phyloP scores from a whole-genome alignment of 768 basidiomycete genomes.

The Clavaria fumosa region DNA sequence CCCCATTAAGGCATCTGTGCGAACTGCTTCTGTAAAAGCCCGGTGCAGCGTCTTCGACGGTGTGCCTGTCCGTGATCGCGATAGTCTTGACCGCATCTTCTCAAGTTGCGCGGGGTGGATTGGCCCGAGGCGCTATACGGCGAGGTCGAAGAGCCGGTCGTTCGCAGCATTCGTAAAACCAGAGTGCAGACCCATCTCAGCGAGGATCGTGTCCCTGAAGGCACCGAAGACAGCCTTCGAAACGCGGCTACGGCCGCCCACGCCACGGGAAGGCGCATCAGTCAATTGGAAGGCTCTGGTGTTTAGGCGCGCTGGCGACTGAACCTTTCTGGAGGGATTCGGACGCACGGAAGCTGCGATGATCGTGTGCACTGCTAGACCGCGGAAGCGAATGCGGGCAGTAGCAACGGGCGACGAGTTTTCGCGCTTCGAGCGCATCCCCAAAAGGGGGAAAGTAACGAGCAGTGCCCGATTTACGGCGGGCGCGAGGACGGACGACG shows the following conservation, averaged over 20 bases:
- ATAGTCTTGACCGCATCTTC: conserved; percentile 45
- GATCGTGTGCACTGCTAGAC: conserved; percentile 44
- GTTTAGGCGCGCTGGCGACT: too few relatives aligned
- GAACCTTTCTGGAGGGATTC: conserved; percentile 1
- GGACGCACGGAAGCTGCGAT: conserved; percentile 41
- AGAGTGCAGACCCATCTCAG: conserved; percentile 38
- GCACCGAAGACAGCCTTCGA: conserved; percentile 37
- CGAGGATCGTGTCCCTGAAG: conserved; percentile 41
- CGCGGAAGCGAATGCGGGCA: conserved; percentile 49
- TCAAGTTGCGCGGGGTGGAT: conserved; percentile 37
- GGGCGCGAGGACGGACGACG: conserved; percentile 42
- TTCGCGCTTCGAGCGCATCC: too few relatives aligned
- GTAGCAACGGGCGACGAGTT: conserved; percentile 47
- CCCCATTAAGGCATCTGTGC: conserved; percentile 32
- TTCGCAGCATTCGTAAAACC: conserved; percentile 39
- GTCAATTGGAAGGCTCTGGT: too few relatives aligned
- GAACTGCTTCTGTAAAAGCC: conserved; percentile 48
- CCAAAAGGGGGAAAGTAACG: too few relatives aligned
- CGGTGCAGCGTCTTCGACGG: conserved; percentile 39
- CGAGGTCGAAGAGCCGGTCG: conserved; percentile 34
- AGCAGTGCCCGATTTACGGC: too few relatives aligned
- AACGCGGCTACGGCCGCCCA: conserved; percentile 8
- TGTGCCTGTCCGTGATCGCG: conserved; percentile 45
- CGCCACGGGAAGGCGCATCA: not conserved
- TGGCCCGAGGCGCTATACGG: conserved; percentile 33